Evolutionary conservation across 306 rosid species (phyloP).

Genomic region (Quercus gilva): DNA sequence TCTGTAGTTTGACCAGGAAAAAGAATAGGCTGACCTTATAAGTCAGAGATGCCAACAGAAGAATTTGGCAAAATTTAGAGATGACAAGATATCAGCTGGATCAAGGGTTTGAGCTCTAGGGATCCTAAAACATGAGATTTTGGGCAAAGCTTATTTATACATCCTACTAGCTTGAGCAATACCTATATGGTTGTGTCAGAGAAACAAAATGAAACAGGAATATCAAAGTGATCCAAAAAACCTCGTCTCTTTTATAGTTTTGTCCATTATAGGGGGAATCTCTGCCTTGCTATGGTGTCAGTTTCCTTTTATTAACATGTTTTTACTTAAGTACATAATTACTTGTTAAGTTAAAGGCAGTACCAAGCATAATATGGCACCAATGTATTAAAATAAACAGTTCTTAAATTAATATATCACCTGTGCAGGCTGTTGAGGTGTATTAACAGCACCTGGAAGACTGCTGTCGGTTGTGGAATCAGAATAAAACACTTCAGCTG

Average conservation of each 20-base stretch:
- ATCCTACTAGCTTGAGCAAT: slow-evolving; percentile 14
- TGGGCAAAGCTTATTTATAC: slow-evolving; percentile 10
- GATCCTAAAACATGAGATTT: neutral
- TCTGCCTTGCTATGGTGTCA: neutral
- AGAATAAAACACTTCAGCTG: slow-evolving; percentile 77
- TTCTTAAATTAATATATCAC: slow-evolving; percentile 39
- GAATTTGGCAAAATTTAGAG: slow-evolving; percentile 13
- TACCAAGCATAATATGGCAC: neutral
- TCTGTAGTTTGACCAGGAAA: slow-evolving; percentile 39
- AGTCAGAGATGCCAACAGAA: slow-evolving; percentile 12
- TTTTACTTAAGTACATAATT: neutral
- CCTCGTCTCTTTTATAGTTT: neutral
- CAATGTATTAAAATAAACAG: neutral
- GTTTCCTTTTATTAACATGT: neutral
- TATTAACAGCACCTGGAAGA: slow-evolving; percentile 33
- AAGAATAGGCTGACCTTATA: slow-evolving; percentile 18
- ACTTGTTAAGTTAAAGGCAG: neutral
- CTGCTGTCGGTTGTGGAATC: slow-evolving; percentile 28
- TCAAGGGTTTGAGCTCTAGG: neutral
- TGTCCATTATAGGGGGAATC: neutral
- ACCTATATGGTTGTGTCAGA: neutral
- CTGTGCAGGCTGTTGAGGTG: slow-evolving; percentile 60
- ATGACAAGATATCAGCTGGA: slow-evolving; percentile 6
- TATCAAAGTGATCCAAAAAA: neutral
- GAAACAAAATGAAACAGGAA: neutral